Conservation (phyloP, 2,329 filamentous ascomycete genomes). For the Trichocomaceae sp. region DNA sequence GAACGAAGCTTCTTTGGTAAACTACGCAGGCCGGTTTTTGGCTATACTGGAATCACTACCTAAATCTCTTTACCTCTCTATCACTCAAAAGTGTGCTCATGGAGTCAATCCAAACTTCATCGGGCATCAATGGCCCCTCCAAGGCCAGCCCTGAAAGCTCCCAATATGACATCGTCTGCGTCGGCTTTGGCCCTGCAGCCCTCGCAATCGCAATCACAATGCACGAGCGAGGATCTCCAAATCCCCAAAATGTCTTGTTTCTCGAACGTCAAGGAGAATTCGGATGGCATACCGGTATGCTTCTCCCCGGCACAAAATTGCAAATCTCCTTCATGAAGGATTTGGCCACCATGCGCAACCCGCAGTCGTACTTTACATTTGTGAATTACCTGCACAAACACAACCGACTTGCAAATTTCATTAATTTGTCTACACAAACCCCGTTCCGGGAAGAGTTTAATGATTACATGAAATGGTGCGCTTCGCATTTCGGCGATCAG, state of each 20-base stretch:
- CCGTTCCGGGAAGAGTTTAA: conserved; percentile 14
- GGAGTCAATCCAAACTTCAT: conserved; percentile 3
- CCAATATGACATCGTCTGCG: conserved; percentile 10
- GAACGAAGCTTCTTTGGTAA: too few species aligned
- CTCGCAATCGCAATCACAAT: conserved; percentile 14
- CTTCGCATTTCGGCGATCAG: conserved; percentile 7
- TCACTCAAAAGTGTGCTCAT: too few species aligned
- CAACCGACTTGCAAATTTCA: conserved; percentile 9
- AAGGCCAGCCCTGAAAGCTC: conserved; percentile 4
- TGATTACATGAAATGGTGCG: conserved; percentile 15
- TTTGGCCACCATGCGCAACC: conserved; percentile 13
- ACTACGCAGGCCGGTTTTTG: too few species aligned
- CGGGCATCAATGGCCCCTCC: background rate
- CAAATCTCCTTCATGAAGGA: conserved; percentile 15
- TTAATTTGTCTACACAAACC: conserved; percentile 13
- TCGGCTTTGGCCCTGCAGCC: conserved; percentile 12
- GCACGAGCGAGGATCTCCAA: conserved; percentile 3
- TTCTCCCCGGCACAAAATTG: conserved; percentile 13
- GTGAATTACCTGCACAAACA: conserved; percentile 13
- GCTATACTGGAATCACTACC: too few species aligned
- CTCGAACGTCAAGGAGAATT: conserved; percentile 13
- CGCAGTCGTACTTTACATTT: conserved; percentile 12
- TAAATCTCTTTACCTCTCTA: background rate
- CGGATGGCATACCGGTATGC: conserved; percentile 14
- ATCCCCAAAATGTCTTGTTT: conserved; percentile 8